Conservation (phyloP, 129 eudicot species). For the Pseudognaphalium luteoalbum region DNA sequence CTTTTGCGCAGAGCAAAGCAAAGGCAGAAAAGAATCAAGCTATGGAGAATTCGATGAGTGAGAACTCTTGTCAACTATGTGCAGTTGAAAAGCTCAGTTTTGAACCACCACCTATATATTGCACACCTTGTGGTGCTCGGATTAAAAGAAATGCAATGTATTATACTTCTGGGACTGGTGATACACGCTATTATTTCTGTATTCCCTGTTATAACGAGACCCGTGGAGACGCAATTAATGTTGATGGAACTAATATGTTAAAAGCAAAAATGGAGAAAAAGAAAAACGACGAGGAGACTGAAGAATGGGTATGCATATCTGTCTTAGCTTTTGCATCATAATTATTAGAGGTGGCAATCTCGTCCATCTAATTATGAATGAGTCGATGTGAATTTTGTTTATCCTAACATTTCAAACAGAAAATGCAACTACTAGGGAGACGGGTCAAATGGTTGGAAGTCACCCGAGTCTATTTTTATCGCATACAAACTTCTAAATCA, state of each 20-base stretch:
- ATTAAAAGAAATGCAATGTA: conserved; percentile 88
- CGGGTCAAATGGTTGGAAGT: not conserved
- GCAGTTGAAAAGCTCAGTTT: conserved; percentile 92
- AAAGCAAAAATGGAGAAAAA: conserved; percentile 86
- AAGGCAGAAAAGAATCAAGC: conserved; percentile 95
- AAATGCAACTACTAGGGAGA: not conserved
- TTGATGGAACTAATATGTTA: conserved; percentile 64
- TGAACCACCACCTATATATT: conserved; percentile 95
- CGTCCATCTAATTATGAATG: not conserved
- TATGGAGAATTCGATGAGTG: conserved; percentile 83
- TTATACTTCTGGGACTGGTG: conserved; percentile 80
- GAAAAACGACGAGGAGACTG: conserved; percentile 93
- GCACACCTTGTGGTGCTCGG: conserved; percentile 87
- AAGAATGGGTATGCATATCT: conserved; percentile 78
- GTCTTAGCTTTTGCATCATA: not conserved
- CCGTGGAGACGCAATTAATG: conserved; percentile 80
- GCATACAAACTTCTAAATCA: not conserved
- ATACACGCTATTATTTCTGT: conserved; percentile 80
- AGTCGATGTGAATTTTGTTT: not conserved
- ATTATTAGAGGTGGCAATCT: not conserved
- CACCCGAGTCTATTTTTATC: not conserved
- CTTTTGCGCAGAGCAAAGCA: conserved; percentile 74
- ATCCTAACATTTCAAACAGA: not conserved
- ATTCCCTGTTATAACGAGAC: conserved; percentile 75
- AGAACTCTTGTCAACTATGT: conserved; percentile 92